Evolutionary conservation across 2,329 filamentous ascomycete species (phyloP).

Genomic region (Colletotrichum spaethianum): DNA sequence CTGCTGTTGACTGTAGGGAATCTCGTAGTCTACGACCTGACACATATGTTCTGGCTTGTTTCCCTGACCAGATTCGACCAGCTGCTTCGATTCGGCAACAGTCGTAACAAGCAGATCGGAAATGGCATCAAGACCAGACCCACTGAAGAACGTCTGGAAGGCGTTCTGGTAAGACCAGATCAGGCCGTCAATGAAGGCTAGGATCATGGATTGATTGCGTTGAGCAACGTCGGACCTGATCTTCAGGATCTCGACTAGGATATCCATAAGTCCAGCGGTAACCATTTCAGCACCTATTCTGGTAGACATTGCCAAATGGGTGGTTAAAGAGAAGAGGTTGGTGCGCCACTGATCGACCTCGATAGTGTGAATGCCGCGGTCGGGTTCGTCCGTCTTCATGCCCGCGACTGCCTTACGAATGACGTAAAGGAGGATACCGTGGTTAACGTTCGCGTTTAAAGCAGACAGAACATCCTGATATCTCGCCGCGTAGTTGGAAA

Average conservation of each 20-base stretch:
- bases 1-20: constrained; percentile 94
- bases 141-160: constrained; percentile 85
- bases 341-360: constrained; percentile 91
- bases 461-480: constrained; percentile 87
- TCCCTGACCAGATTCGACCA: constrained; percentile 78
- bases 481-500: constrained; percentile 83
- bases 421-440: constrained; percentile 93
- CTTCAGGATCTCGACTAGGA: constrained; percentile 89
- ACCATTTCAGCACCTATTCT: constrained; percentile 88
- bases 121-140: constrained; percentile 89
- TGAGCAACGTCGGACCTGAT: constrained; percentile 86
- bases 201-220: constrained; percentile 84
- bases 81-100: constrained; percentile 77
- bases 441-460: constrained; percentile 96
- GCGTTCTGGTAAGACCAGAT: constrained; percentile 89
- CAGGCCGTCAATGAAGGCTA: constrained; percentile 90
- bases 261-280: constrained; percentile 88
- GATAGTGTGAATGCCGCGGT: constrained; percentile 72
- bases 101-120: constrained; percentile 88
- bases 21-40: constrained; percentile 90
- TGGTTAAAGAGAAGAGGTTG: constrained; percentile 87
- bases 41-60: constrained; percentile 80
- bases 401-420: constrained; percentile 91
- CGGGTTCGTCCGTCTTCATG: constrained; percentile 72
- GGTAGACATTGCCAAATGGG: constrained; percentile 81